Evolutionary conservation across 441 rosid genomes (phyloP).

Genomic region (Breynia disticha): DNA sequence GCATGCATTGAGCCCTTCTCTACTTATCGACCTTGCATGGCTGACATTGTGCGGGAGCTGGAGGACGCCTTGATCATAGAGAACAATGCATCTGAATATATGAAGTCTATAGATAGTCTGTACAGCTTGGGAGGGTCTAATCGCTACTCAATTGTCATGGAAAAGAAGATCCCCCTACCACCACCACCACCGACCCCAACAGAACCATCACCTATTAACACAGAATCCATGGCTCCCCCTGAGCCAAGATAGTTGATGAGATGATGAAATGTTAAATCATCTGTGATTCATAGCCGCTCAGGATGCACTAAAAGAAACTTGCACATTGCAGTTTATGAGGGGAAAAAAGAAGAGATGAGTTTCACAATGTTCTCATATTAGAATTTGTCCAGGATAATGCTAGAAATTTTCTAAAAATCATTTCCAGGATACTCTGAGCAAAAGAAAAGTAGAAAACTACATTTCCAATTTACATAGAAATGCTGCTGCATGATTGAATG

Average conservation of each 20-base stretch:
- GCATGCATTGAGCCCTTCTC: conserved; percentile 64
- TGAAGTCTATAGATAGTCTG: conserved; percentile 68
- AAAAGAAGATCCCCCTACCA: conserved; percentile 31
- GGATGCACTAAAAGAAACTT: conserved; percentile 5
- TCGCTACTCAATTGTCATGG: conserved; percentile 43
- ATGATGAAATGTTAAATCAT: conserved; percentile 7
- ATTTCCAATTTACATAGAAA: not conserved
- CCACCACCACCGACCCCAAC: conserved; percentile 32
- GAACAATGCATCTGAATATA: conserved; percentile 76
- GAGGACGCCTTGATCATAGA: conserved; percentile 73
- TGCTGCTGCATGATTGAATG: not conserved
- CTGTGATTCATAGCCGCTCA: conserved; percentile 5
- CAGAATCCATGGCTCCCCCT: conserved; percentile 44
- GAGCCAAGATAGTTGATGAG: conserved; percentile 43
- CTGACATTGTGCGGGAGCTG: conserved; percentile 54
- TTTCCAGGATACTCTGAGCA: not conserved
- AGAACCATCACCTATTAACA: conserved; percentile 34
- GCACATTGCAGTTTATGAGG: not conserved
- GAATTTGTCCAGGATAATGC: not conserved
- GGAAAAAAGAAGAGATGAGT: not conserved
- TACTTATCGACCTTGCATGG: conserved; percentile 53
- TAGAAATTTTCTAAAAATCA: not conserved
- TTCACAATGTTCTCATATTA: not conserved
- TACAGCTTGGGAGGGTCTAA: conserved; percentile 64
- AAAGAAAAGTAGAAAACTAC: no score